These are phyloP conservation scores for Macrolepiota dolichaula DNA, from an alignment of 768 basidiomycete species.

Conservation along the genomic window DNA sequence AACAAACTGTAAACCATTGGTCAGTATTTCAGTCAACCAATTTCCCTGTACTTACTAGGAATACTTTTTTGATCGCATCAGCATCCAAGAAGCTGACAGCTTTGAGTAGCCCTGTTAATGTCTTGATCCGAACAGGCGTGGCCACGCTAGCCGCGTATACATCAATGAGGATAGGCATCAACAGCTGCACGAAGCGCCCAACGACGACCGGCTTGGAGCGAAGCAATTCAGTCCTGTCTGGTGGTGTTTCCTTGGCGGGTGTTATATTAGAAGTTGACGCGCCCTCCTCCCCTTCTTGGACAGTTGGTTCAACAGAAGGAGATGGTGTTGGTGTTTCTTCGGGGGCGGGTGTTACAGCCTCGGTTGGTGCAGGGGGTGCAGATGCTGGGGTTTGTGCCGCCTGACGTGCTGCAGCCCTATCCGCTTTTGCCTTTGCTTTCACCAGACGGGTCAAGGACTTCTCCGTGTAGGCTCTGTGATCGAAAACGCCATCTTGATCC, in stretches of 20 bases:
- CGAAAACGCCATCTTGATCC: slow-evolving; percentile 86
- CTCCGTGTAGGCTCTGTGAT: slow-evolving; percentile 87
- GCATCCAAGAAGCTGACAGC: slow-evolving; percentile 86
- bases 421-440: slow-evolving; percentile 82
- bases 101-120: slow-evolving; percentile 83
- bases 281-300: slow-evolving; percentile 39
- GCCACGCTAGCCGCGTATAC: slow-evolving; percentile 99
- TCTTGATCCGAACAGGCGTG: slow-evolving; percentile 83
- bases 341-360: slow-evolving; percentile 24
- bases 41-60: slow-evolving; percentile 54
- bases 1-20: slow-evolving; percentile 59
- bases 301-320: slow-evolving; percentile 23
- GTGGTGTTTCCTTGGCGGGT: slow-evolving; percentile 30
- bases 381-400: slow-evolving; percentile 32
- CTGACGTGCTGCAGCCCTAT: slow-evolving; percentile 68
- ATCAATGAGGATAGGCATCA: slow-evolving; percentile 93
- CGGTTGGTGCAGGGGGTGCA: slow-evolving; percentile 21
- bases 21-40: slow-evolving; percentile 8
- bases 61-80: slow-evolving; percentile 69
- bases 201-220: slow-evolving; percentile 75
- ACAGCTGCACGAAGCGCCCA: slow-evolving; percentile 79
- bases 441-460: slow-evolving; percentile 73
- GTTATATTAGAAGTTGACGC: slow-evolving; percentile 23
- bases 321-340: slow-evolving; percentile 23
- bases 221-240: slow-evolving; percentile 72